Evolutionary conservation across 1,139 yeast genomes (phyloP).

Genomic region (Candida labiduridarum): DNA sequence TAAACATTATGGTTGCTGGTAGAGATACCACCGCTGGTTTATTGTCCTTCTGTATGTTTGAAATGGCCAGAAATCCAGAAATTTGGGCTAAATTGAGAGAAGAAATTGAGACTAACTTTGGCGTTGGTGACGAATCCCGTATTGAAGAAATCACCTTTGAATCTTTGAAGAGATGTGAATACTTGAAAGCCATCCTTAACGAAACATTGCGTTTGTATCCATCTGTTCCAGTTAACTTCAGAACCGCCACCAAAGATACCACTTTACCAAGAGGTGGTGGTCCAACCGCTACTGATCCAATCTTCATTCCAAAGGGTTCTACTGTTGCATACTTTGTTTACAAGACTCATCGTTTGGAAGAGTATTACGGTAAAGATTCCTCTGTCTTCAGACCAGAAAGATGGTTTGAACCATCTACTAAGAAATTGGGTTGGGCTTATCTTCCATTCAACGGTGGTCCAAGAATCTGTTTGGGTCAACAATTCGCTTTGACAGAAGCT

Average conservation of each 20-base stretch:
- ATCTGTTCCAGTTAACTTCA: slow-evolving; percentile 54
- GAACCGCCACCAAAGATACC: slow-evolving; percentile 45
- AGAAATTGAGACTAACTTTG: slow-evolving; percentile 36
- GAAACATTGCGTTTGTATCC: slow-evolving; percentile 59
- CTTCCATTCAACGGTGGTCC: slow-evolving; percentile 67
- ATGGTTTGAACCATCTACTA: slow-evolving; percentile 36
- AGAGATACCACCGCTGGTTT: slow-evolving; percentile 54
- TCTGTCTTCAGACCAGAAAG: slow-evolving; percentile 52
- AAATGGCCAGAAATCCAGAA: slow-evolving; percentile 44
- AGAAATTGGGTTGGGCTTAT: slow-evolving; percentile 53
- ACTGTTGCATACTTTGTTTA: slow-evolving; percentile 46
- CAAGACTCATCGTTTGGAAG: slow-evolving; percentile 47
- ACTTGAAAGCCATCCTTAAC: slow-evolving; percentile 48
- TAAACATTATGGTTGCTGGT: slow-evolving; percentile 50
- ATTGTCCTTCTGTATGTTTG: slow-evolving; percentile 42
- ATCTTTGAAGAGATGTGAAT: slow-evolving; percentile 49
- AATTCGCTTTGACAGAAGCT: slow-evolving; percentile 61
- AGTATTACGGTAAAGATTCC: slow-evolving; percentile 53
- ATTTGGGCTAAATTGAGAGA: slow-evolving; percentile 36
- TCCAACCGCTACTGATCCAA: slow-evolving; percentile 40
- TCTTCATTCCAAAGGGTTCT: slow-evolving; percentile 50
- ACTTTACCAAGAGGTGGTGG: slow-evolving; percentile 56
- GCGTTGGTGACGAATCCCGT: slow-evolving; percentile 28
- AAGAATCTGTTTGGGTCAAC: slow-evolving; percentile 63
- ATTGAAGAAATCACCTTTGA: slow-evolving; percentile 47